Conservation (phyloP, 805 yeast genomes). For the Lipomyces mesembrius region DNA sequence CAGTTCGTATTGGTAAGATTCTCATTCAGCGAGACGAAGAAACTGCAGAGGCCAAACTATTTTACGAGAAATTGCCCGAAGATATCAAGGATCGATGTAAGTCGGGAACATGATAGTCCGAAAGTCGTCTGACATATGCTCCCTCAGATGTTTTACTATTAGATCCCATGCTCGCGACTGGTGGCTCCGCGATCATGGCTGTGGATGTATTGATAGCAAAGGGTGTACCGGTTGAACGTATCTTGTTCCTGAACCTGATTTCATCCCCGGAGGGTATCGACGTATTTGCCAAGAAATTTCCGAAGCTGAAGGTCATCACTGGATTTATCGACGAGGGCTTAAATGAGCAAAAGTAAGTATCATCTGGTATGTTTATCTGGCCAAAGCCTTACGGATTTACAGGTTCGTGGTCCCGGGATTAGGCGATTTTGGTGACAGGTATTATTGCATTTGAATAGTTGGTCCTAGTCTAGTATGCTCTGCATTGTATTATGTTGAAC, state of each 20-base stretch:
- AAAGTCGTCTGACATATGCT: neutral
- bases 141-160: constrained; percentile 69
- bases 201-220: constrained; percentile 83
- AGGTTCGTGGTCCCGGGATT: constrained; percentile 82
- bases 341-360: constrained; percentile 68
- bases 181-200: constrained; percentile 98
- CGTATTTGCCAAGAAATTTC: constrained; percentile 76
- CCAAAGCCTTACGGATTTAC: neutral
- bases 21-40: constrained; percentile 98
- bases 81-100: constrained; percentile 78
- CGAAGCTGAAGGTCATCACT: constrained; percentile 84
- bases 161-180: constrained; percentile 98
- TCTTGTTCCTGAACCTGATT: constrained; percentile 85
- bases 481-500: neutral
- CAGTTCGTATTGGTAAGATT: constrained; percentile 95
- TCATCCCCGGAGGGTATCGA: constrained; percentile 94
- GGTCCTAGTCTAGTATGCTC: neutral
- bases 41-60: constrained; percentile 89
- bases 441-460: constrained; percentile 73
- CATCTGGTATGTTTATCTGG: neutral
- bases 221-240: constrained; percentile 87
- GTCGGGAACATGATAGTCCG: constrained; percentile 6
- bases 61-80: constrained; percentile 91
- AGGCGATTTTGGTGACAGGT: constrained; percentile 98
- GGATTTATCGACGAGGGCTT: constrained; percentile 90